A percentile compares a stretch with the other conserved stretches of the same genome.
Conservation (phyloP, 73 alveolate species). For the Paramecium caudatum region DNA sequence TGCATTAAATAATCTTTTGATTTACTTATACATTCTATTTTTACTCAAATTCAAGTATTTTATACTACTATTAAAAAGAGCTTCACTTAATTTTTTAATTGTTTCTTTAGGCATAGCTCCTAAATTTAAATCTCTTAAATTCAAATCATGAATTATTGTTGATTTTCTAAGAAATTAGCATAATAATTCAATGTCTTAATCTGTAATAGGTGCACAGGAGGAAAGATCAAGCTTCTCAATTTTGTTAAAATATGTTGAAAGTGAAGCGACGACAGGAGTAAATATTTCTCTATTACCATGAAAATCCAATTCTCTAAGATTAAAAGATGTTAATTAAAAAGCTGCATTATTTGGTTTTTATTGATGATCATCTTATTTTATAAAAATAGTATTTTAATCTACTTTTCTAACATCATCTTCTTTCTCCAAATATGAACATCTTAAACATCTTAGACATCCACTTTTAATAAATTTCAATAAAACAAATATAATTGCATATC, state of each 20-base stretch:
- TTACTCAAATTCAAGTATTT: conserved; percentile 46
- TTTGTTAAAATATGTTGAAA: conserved; percentile 48
- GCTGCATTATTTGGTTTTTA: neutral
- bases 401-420: conserved; percentile 39
- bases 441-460: conserved; percentile 47
- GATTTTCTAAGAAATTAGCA: conserved; percentile 41
- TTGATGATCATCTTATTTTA: conserved; percentile 13
- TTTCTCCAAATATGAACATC: conserved; percentile 33
- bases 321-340: conserved; percentile 53
- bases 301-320: conserved; percentile 57
- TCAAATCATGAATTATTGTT: conserved; percentile 24
- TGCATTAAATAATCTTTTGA: conserved; percentile 2
- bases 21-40: conserved; percentile 58
- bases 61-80: conserved; percentile 25
- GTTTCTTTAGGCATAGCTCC: conserved; percentile 16
- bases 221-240: conserved; percentile 48
- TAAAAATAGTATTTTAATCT: neutral
- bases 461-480: conserved; percentile 46
- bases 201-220: conserved; percentile 45
- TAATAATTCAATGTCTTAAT: conserved; percentile 20
- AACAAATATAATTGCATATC: conserved; percentile 25
- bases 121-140: conserved; percentile 56
- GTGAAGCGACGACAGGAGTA: conserved; percentile 31
- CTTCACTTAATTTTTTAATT: conserved; percentile 51
- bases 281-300: conserved; percentile 56